Conservation (phyloP, 1,139 yeast genomes). For the Pichia sp. region DNA sequence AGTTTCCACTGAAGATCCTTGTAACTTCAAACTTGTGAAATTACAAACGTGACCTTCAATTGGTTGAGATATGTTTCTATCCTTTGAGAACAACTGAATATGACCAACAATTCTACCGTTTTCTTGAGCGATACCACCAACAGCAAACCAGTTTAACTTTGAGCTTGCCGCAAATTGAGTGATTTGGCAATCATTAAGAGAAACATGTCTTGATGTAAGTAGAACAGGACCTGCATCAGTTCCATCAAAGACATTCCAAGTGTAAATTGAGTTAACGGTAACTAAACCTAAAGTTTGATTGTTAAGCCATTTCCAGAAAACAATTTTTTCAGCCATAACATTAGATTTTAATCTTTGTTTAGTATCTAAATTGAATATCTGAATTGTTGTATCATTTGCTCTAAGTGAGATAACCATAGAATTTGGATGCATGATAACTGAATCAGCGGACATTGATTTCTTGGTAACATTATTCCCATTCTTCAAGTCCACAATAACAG, state of each 20-base stretch:
- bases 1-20: conserved; percentile 69
- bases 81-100: conserved; percentile 83
- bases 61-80: conserved; percentile 89
- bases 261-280: conserved; percentile 66
- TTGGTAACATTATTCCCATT: conserved; percentile 70
- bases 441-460: conserved; percentile 95
- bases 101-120: conserved; percentile 95
- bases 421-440: conserved; percentile 92
- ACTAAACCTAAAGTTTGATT: conserved; percentile 72
- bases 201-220: conserved; percentile 77
- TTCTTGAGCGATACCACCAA: conserved; percentile 92
- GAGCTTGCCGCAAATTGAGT: conserved; percentile 84
- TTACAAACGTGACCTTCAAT: conserved; percentile 97
- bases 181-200: conserved; percentile 76
- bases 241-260: conserved; percentile 83
- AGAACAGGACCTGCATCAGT: conserved; percentile 70
- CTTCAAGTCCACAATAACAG: conserved; percentile 81
- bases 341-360: conserved; percentile 87
- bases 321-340: conserved; percentile 81
- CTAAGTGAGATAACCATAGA: conserved; percentile 86
- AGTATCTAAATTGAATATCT: conserved; percentile 81
- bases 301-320: conserved; percentile 93
- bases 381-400: conserved; percentile 94
- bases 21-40: conserved; percentile 69
- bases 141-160: conserved; percentile 85